Conservation (phyloP, 148 eudicot genomes). For the Persicaria tinctoria region DNA sequence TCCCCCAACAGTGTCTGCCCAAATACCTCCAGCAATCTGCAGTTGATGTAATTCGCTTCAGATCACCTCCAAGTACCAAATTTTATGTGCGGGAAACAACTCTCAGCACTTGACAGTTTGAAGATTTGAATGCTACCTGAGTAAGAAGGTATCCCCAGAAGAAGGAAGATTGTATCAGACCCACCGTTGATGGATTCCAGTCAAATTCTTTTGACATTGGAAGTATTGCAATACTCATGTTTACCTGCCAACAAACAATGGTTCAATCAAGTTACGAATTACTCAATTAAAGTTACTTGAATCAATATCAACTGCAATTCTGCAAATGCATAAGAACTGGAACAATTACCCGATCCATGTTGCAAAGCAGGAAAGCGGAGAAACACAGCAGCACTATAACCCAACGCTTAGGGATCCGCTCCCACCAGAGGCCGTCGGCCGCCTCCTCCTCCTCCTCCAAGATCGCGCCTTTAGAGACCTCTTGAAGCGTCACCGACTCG, state of each 20-base stretch:
- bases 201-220: constrained; percentile 83
- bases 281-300: not conserved
- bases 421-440: constrained; percentile 53
- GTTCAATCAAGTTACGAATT: constrained; percentile 16
- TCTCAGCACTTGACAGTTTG: not conserved
- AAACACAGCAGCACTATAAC: constrained; percentile 72
- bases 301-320: not conserved
- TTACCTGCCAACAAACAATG: constrained; percentile 55
- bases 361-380: constrained; percentile 91
- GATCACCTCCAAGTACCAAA: not conserved
- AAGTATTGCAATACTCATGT: constrained; percentile 99
- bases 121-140: constrained; percentile 35
- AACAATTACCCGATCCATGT: constrained; percentile 82
- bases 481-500: constrained; percentile 24
- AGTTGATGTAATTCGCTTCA: constrained; percentile 10
- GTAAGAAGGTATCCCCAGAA: constrained; percentile 99
- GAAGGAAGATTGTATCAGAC: constrained; percentile 88
- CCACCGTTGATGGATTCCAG: constrained; percentile 85
- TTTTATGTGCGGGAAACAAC: not conserved
- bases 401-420: constrained; percentile 89
- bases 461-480: constrained; percentile 10
- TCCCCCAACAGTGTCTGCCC: constrained; percentile 97
- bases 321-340: not conserved
- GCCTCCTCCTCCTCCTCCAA: constrained; percentile 16
- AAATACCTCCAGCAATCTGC: constrained; percentile 93